Conservation (phyloP, 371 early-diverging fungal genomes). For the Zychaea mexicana region DNA sequence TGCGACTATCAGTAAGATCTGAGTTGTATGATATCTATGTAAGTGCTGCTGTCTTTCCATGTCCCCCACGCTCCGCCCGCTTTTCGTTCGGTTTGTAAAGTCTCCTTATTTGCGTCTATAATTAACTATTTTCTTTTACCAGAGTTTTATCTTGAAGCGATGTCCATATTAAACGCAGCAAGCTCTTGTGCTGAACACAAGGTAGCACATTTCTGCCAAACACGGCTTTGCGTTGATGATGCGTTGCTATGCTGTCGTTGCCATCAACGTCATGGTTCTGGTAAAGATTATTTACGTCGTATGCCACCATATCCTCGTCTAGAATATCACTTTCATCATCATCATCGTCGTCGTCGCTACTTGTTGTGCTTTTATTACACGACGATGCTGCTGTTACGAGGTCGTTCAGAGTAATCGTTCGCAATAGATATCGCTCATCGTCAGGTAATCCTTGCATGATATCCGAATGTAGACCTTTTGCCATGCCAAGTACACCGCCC, state of each 20-base stretch:
- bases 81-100: neutral
- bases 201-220: conserved; percentile 76
- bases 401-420: neutral
- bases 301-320: conserved; percentile 12
- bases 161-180: conserved; percentile 72
- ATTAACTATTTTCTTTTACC: conserved; percentile 31
- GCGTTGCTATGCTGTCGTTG: neutral
- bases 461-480: conserved; percentile 58
- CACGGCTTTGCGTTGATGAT: conserved; percentile 37
- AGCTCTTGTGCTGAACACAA: conserved; percentile 54
- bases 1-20: conserved; percentile 78
- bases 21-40: neutral
- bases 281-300: neutral
- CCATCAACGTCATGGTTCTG: neutral
- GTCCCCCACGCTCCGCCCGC: too few relatives aligned
- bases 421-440: conserved; percentile 8
- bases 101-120: neutral
- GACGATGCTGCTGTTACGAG: neutral
- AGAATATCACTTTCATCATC: neutral
- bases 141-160: conserved; percentile 84
- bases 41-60: neutral
- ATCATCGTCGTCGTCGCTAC: conserved; percentile 4
- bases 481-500: conserved; percentile 54
- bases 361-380: neutral
- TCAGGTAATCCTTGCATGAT: conserved; percentile 32